Evolutionary conservation across 208 protist species (phyloP).

Genomic region (Acanthamoeba healyi): DNA sequence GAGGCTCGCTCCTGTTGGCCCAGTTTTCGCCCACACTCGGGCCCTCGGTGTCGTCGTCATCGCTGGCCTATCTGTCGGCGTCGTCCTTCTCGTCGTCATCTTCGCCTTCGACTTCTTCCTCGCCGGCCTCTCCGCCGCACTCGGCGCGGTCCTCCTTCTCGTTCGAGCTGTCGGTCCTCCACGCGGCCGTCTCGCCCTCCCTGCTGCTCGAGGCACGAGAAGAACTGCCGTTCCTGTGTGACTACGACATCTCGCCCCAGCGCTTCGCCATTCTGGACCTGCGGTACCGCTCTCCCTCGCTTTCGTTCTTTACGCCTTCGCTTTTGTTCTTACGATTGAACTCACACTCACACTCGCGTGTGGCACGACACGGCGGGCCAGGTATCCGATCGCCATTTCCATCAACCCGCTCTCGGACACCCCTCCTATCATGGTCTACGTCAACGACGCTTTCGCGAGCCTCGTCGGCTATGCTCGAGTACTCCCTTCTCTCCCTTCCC

Average conservation of each 20-base stretch:
- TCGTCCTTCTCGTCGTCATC: neutral
- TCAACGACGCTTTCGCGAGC: slow-evolving; percentile 2
- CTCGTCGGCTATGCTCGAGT: slow-evolving; percentile 10
- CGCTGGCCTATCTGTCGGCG: neutral
- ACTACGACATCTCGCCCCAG: slow-evolving; percentile 13
- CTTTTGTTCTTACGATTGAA: neutral
- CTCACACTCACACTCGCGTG: neutral
- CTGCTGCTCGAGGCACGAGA: neutral
- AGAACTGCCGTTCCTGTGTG: neutral
- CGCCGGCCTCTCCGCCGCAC: neutral
- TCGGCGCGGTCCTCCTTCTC: slow-evolving; percentile 29
- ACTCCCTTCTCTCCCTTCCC: neutral
- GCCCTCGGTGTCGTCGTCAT: neutral
- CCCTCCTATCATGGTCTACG: neutral
- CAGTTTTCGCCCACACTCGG: neutral
- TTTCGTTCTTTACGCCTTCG: neutral
- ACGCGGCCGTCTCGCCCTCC: neutral
- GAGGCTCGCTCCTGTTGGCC: neutral
- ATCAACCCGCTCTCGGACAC: slow-evolving; percentile 7
- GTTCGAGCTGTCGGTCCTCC: slow-evolving; percentile 34
- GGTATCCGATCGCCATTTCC: neutral
- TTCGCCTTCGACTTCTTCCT: neutral
- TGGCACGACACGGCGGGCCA: too few relatives aligned
- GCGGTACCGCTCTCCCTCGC: neutral
- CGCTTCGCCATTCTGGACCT: slow-evolving; percentile 40